Base-by-base conservation (phyloP, 768 basidiomycete species). In the Leccinellum albellum region DNA sequence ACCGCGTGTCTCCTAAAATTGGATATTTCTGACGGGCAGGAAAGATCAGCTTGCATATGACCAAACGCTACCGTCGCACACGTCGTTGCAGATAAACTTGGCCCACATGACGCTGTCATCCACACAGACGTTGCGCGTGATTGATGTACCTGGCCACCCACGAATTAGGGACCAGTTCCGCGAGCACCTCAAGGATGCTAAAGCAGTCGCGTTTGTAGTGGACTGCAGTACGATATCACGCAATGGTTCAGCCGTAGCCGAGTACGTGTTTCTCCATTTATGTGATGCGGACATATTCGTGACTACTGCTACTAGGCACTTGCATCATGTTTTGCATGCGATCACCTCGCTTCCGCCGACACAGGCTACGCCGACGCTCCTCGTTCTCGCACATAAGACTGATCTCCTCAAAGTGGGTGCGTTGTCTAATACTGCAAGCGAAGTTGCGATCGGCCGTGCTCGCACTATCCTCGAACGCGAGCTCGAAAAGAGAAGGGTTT, bases 61-160 rank as follows among this genome's bases (percentile, higher is more conserved):
- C 28, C 81, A 83, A 67, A 78, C 82, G 1, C 69, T 88, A 12
- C 83, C 82, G 44, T 88, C 88, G 3, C 86, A 89, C 62, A 84
- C 88, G 3, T 93, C 91, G 0, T 75, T 94, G 66, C 91, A 94
- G 69, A 78, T 79, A 5, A 94, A 91, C 68, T 73, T 78, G 1
- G 79, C 82, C 4, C 61, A 77, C 5, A 68, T 86, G 32, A 57
- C 71, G 6, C 62, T 86, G n/a, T 67, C 72, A 6, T 59, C 74
- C 2, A 76, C 74, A 44, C 81, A 79, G 62, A 66, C 71, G 14
- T 66, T 88, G 46, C 80, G 76, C 40, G 71, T 89, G 13, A 75
- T 91, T 17, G 91, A 94, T 70, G 73, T 94, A 42, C 91, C 91
- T 8, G 91, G 91, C n/a, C 91, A 94, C 69, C 88, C 91, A 10